Conservation (phyloP, 106 monocot genomes). For the Phalaenopsis aphrodite region DNA sequence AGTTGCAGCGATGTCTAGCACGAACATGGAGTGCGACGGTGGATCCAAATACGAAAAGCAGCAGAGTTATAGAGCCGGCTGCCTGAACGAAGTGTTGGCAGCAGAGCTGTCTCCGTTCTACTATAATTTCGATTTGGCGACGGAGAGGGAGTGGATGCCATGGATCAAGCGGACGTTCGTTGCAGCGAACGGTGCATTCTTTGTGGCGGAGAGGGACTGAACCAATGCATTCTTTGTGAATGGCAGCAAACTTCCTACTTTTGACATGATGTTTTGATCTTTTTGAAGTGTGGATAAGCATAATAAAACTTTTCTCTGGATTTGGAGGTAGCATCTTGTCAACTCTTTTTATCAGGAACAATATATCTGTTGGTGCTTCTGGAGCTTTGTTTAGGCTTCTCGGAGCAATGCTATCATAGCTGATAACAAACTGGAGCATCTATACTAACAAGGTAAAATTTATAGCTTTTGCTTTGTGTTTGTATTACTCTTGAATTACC, state of each 20-base stretch:
- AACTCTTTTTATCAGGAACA: slow-evolving; percentile 43
- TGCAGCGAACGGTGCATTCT: slow-evolving; percentile 44
- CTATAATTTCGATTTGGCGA: slow-evolving; percentile 15
- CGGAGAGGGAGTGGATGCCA: slow-evolving; percentile 37
- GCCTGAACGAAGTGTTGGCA: background rate
- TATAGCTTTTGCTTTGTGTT: background rate
- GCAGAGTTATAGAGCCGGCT: background rate
- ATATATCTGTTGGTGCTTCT: slow-evolving; percentile 65
- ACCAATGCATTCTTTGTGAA: too few species aligned
- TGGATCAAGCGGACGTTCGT: slow-evolving; percentile 46
- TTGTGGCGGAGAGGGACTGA: slow-evolving; percentile 13
- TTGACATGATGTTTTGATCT: background rate
- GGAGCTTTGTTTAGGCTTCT: slow-evolving; percentile 78
- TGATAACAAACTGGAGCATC: slow-evolving; percentile 66
- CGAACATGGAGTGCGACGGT: slow-evolving; percentile 2
- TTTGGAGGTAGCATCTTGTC: slow-evolving; percentile 72
- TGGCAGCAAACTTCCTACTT: too few species aligned
- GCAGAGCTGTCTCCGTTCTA: slow-evolving; percentile 9
- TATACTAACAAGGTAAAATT: slow-evolving; percentile 48
- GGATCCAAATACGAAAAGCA: background rate
- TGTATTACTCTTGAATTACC: background rate
- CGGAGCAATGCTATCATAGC: slow-evolving; percentile 66
- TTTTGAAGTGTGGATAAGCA: slow-evolving; percentile 42
- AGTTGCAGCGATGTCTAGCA: background rate
- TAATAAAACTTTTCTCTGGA: slow-evolving; percentile 53